Conservation (phyloP, 2,329 filamentous ascomycete genomes). For the Sarocladiaceae sp. region DNA sequence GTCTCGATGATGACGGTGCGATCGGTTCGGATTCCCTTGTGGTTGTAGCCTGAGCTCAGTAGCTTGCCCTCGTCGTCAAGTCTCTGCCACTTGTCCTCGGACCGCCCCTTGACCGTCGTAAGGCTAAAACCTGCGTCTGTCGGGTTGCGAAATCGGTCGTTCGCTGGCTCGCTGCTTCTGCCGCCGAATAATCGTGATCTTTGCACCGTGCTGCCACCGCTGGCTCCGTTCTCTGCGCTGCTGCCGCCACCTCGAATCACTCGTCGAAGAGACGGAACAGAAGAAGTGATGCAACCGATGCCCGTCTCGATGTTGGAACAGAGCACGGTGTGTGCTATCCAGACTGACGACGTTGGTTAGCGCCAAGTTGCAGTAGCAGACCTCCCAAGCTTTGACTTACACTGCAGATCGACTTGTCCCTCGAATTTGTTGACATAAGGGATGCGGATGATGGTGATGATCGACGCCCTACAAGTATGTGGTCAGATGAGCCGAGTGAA, state of each 20-base stretch:
- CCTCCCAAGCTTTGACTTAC: background rate
- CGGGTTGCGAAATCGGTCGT: slow-evolving; percentile 4
- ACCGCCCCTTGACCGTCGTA: slow-evolving; percentile 2
- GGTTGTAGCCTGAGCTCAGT: background rate
- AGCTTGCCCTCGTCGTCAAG: slow-evolving; percentile 8
- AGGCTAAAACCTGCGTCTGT: slow-evolving; percentile 7
- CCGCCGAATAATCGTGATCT: background rate
- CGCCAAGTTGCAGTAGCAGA: background rate
- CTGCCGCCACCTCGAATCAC: background rate
- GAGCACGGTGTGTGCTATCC: slow-evolving; percentile 7
- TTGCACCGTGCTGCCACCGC: background rate
- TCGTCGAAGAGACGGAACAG: slow-evolving; percentile 6
- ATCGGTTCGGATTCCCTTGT: slow-evolving; percentile 1
- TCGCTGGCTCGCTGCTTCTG: background rate
- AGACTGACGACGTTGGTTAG: slow-evolving; percentile 5
- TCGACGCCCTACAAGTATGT: background rate
- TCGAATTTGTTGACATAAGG: slow-evolving; percentile 5
- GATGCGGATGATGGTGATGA: slow-evolving; percentile 6
- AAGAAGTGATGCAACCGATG: slow-evolving; percentile 8
- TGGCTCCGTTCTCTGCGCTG: background rate
- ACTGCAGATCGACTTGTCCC: background rate
- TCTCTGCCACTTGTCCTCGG: slow-evolving; percentile 6
- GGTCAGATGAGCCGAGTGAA: background rate
- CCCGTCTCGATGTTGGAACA: slow-evolving; percentile 7
- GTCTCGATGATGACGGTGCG: slow-evolving; percentile 1